phyloP scores from a whole-genome alignment of 139 green algal species.

The Diplosphaera chodatii region DNA sequence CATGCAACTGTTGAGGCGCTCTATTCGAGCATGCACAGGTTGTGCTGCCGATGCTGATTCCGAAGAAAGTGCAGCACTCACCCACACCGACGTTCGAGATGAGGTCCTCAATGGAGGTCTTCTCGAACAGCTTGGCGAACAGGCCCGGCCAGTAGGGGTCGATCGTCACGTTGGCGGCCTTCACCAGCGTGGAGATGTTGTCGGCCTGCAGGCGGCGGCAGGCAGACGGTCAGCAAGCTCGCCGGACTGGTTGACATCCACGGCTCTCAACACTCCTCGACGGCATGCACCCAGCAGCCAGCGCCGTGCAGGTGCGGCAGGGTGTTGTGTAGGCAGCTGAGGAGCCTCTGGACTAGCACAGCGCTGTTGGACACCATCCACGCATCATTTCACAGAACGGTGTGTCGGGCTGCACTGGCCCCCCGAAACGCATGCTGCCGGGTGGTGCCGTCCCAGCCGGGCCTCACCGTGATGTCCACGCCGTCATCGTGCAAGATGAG shows the following conservation, averaged over 20 bases:
- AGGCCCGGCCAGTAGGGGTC: slow-evolving; percentile 96
- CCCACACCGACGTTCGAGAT: slow-evolving; percentile 95
- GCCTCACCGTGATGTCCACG: slow-evolving; percentile 85
- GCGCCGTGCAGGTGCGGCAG: too few species aligned
- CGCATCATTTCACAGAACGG: too few species aligned
- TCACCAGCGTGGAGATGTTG: slow-evolving; percentile 87
- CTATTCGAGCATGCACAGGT: too few species aligned
- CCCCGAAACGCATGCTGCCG: too few species aligned
- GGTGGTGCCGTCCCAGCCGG: too few species aligned
- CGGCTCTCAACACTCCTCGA: too few species aligned
- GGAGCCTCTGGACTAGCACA: too few species aligned
- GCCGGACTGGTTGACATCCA: not conserved
- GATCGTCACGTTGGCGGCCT: slow-evolving; percentile 82
- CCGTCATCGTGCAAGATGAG: slow-evolving; percentile 96
- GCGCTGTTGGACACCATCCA: too few species aligned
- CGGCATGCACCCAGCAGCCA: too few species aligned
- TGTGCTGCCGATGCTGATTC: not conserved
- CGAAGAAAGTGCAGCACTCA: slow-evolving; percentile 15
- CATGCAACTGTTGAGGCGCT: too few species aligned
- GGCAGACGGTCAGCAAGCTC: not conserved
- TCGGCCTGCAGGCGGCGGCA: slow-evolving; percentile 54
- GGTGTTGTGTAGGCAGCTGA: too few species aligned
- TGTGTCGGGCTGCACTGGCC: not conserved
- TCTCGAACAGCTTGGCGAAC: slow-evolving; percentile 95
- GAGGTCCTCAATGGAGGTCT: slow-evolving; percentile 89